Base-by-base conservation (phyloP, 306 rosid genomes). In the Boehmeria nivea region DNA sequence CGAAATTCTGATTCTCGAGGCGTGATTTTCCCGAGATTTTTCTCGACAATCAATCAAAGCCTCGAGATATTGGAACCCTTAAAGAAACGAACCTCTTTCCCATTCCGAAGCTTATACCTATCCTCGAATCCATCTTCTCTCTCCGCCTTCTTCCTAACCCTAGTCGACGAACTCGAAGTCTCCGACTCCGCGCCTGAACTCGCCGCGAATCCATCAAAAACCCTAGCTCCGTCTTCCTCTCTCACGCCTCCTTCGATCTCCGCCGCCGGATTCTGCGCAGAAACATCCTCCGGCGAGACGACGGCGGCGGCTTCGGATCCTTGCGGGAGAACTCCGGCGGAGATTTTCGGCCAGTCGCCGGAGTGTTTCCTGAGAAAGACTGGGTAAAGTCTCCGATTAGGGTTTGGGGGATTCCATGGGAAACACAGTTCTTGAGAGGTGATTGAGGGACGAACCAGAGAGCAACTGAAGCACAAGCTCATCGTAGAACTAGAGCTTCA, bases 91-190 rank as follows among this genome's bases (percentile, higher is more conserved):
- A 85, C 96, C 87, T 87, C 96, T 57, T 62, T 83, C 63, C 99
- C 96, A 67, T 91, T 84, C 25, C 88, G 83, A 39, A 83, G 83
- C 74, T 88, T 87, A 76, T 74, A 87, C 72, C 95, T 80, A 42
- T 69, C 46, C 44, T 87, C 95, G 6, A 36, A 25, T 55, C 45
- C 54, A 21, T 62, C 74, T 2, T 62, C 79, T 11, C 61, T 74
- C 21, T 71, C 78, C 55, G 64, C 69, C 89, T 66, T 81, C 78
- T 78, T 87, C 45, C 59, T 76, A 40, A 51, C 46, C 49, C 59
- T 76, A 21, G 73, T 55, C 44, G 77, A 49, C 31, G 46, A 52
- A 43, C 51, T 43, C n/a, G 43, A 57, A 22, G 45, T 49, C 56
- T 57, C 69, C 1, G 51, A 16, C 37, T 54, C 45, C 16, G 61